phyloP scores from a whole-genome alignment of 345 rosid genomes.

The Carallia brachiata region DNA sequence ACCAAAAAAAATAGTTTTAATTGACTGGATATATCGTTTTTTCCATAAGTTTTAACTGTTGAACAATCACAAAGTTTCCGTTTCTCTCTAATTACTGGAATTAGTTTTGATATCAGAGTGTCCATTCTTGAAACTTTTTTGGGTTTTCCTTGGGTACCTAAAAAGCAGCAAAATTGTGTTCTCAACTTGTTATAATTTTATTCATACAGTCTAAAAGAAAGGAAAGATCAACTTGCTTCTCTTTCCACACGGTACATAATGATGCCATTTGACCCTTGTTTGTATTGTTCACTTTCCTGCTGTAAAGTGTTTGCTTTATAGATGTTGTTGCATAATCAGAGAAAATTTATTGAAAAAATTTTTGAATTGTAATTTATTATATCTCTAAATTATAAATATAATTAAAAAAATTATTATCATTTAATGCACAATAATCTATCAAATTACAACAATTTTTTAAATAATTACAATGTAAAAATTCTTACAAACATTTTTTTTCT shows the following conservation, averaged over 20 bases:
- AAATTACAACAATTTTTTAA: too few species aligned
- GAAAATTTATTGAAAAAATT: too few species aligned
- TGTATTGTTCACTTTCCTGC: slow-evolving; percentile 5
- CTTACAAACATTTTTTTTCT: too few species aligned
- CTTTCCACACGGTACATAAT: slow-evolving; percentile 20
- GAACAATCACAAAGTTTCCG: background rate
- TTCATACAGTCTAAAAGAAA: slow-evolving; percentile 10
- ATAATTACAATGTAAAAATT: too few species aligned
- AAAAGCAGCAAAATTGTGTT: too few species aligned
- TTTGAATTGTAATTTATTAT: too few species aligned
- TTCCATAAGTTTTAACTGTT: background rate
- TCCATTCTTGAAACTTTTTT: background rate
- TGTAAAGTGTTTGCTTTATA: background rate
- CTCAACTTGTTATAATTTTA: too few species aligned
- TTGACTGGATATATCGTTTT: background rate
- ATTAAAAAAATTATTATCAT: too few species aligned
- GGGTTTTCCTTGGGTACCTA: background rate
- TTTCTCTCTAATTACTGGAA: background rate
- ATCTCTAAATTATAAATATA: too few species aligned
- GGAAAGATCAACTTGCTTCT: slow-evolving; percentile 17
- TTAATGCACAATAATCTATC: too few species aligned
- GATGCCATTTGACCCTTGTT: slow-evolving; percentile 20
- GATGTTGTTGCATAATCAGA: too few species aligned
- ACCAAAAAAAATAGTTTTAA: too few species aligned
- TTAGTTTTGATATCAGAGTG: background rate